Conservation (phyloP, 2,329 filamentous ascomycete species). For the Cytospora mali region DNA sequence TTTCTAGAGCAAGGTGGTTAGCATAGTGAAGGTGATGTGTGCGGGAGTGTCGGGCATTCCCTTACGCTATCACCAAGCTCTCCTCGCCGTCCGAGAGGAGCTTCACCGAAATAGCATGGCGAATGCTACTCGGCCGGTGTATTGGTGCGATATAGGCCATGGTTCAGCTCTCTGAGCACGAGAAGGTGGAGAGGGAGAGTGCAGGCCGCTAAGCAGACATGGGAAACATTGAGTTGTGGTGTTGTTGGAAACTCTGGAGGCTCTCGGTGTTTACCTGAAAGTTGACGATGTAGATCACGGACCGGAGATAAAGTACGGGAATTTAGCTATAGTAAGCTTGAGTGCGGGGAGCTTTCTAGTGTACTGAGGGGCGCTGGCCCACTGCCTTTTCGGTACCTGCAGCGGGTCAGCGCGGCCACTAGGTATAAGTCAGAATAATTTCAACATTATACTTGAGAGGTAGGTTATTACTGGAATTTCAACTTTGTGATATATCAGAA, state of each 20-base stretch:
- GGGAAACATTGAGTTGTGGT: conserved; percentile 1
- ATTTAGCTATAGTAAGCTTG: background rate
- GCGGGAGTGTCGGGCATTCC: conserved; percentile 24
- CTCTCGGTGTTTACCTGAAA: background rate
- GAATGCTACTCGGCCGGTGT: conserved; percentile 86
- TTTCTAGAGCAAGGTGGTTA: conserved; percentile 59
- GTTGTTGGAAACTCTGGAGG: conserved; percentile 17
- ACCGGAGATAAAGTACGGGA: conserved; percentile 10
- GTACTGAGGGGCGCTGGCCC: background rate
- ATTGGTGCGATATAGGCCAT: conserved; percentile 98
- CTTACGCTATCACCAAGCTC: conserved; percentile 86
- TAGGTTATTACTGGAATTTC: background rate
- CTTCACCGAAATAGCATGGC: conserved; percentile 81
- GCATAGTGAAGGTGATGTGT: conserved; percentile 23
- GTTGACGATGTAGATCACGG: conserved; percentile 18
- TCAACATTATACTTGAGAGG: background rate
- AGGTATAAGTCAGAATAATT: background rate
- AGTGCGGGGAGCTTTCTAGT: background rate
- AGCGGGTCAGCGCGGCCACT: background rate
- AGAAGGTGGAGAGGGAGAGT: background rate
- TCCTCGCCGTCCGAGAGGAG: conserved; percentile 76
- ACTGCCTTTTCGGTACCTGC: background rate
- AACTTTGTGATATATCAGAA: too few species aligned
- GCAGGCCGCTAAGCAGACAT: conserved; percentile 4
- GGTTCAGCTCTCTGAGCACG: conserved; percentile 24